Conservation (phyloP, 2,329 filamentous ascomycete genomes). For the Monilinia polystroma region DNA sequence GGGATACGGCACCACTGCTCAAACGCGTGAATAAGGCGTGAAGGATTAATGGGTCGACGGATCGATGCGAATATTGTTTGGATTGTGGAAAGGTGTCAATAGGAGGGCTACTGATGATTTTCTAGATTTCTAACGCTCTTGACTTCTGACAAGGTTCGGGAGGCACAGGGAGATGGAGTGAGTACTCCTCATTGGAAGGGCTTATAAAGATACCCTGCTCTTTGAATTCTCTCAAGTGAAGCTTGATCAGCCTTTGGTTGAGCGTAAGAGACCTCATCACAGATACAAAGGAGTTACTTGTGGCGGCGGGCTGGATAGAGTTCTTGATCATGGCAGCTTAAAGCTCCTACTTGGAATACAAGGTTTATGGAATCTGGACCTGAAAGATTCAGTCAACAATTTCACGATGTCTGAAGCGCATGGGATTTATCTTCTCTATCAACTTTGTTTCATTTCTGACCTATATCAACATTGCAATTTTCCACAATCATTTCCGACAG, state of each 20-base stretch:
- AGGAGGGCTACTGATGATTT: no score
- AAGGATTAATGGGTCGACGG: no score
- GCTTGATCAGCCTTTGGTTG: background rate
- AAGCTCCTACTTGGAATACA: background rate
- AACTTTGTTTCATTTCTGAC: no score
- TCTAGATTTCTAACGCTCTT: no score
- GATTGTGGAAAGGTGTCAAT: no score
- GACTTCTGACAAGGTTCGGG: no score
- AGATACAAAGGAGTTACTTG: background rate
- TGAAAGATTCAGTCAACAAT: background rate
- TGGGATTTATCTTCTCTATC: background rate
- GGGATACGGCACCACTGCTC: no score
- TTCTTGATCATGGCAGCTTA: background rate
- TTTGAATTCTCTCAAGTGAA: background rate
- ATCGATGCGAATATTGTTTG: background rate
- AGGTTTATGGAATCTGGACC: background rate
- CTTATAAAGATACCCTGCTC: background rate
- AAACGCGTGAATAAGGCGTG: no score
- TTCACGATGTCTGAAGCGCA: background rate
- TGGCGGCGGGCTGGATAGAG: background rate
- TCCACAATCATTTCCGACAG: no score
- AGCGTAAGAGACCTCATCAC: background rate
- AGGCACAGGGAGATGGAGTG: background rate
- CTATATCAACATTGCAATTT: no score
- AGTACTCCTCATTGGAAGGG: background rate